Conservation (phyloP, 2,329 filamentous ascomycete genomes). For the Emericellopsis cladophorae region DNA sequence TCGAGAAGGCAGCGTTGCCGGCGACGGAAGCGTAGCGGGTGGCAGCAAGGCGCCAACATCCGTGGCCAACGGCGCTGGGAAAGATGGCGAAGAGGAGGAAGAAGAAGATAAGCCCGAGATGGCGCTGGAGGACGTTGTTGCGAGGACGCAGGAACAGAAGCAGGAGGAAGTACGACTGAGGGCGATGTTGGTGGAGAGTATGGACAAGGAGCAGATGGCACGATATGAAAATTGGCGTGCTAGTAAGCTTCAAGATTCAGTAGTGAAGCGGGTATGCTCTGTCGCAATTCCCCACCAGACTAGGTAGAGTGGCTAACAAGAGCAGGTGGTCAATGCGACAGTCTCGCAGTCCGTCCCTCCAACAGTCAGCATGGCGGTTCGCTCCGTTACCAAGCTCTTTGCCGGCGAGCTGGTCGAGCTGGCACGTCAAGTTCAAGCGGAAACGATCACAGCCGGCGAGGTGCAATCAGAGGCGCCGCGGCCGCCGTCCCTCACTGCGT, state of each 20-base stretch:
- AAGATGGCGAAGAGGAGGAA: conserved; percentile 42
- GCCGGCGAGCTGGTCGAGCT: conserved; percentile 64
- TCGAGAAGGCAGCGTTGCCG: neutral
- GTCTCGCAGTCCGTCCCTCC: conserved; percentile 67
- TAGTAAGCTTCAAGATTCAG: conserved; percentile 53
- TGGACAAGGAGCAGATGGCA: conserved; percentile 54
- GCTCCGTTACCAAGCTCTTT: conserved; percentile 64
- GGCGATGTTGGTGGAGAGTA: conserved; percentile 50
- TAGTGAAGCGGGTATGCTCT: conserved; percentile 50
- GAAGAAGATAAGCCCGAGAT: conserved; percentile 44
- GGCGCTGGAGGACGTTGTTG: conserved; percentile 43
- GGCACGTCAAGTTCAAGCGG: conserved; percentile 56
- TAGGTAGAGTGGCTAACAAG: neutral
- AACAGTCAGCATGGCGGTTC: conserved; percentile 64
- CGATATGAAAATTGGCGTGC: conserved; percentile 61
- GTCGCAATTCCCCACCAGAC: no score
- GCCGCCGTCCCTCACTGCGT: conserved; percentile 7
- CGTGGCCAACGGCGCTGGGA: conserved; percentile 31
- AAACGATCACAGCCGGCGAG: conserved; percentile 53
- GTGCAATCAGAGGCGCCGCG: conserved; percentile 40
- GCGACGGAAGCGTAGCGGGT: conserved; percentile 27
- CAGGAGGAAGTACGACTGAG: conserved; percentile 44
- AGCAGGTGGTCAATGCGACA: conserved; percentile 62
- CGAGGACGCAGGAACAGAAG: conserved; percentile 54
- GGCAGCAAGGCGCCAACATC: conserved; percentile 23